Base-by-base conservation (phyloP, 352 stramenopile genomes). In the Thalassiosira mediterranea region DNA sequence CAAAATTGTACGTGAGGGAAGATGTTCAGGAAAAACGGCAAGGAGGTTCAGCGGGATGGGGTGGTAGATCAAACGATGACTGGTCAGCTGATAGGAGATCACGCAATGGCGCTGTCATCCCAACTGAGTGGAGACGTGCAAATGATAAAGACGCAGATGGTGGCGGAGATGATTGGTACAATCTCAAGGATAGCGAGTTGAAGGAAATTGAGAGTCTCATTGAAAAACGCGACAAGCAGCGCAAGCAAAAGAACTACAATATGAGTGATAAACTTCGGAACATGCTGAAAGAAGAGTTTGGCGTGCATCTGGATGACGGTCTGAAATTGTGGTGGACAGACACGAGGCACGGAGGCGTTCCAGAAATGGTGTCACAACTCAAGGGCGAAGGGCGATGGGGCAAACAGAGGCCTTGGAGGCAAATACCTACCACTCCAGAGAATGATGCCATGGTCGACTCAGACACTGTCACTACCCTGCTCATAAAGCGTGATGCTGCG, bases 261-360 rank as follows among this genome's bases (percentile, higher is more conserved):
- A 71, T 80, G 19, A 88, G 83, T 11, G 88, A 93, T 69, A 19
- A 62, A 26, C 73, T 93, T 0, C 65, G 88, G 0, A 83, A 92
- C 25, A 47, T 87, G 44, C 59, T 93, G 17, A 89, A 91, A 59
- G 25, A 64, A 8, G 59, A 81, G 21, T 77, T 83, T 64, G 59
- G 69, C 47, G 87, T 92, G 11, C 81, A 90, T 64, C 47, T 90
- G 4, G 86, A 92, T 57, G 86, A 92, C 64, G 57, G 82, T n/a
- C 61, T 89, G 2, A 90, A 90, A 68, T 68, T 90, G 48, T 92
- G 86, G 86, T 92, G 86, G 86, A 83, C 65, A 10, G 75, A 73
- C 32, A 77, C 68, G 23, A 73, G 77, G 10, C 73, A 90, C 65
- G 72, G 72, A 15, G 67, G 76, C n/a, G 79, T 90, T 46, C 86